Conservation (phyloP, 441 rosid species). For the Isatis lusitanica region DNA sequence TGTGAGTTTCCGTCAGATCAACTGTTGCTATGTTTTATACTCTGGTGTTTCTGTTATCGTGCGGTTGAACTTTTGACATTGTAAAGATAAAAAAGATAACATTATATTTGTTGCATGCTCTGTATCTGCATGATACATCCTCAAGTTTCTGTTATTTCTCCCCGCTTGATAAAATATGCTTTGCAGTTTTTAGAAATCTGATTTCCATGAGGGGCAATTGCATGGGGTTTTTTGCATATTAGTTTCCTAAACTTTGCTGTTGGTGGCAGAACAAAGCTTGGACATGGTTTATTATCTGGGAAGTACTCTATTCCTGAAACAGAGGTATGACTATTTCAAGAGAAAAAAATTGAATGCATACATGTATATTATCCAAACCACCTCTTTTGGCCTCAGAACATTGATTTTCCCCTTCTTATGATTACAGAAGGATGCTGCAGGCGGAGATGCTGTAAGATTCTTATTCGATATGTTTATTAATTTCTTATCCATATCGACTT, state of each 20-base stretch:
- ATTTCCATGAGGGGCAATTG: constrained; percentile 7
- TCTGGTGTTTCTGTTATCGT: constrained; percentile 12
- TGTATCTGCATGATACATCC: constrained; percentile 15
- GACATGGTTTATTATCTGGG: constrained; percentile 92
- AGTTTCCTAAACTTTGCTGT: constrained; percentile 21
- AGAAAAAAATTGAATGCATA: not conserved
- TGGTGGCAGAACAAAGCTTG: constrained; percentile 84
- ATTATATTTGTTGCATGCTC: not conserved
- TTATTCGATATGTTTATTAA: constrained; percentile 21
- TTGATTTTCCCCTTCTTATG: constrained; percentile 15
- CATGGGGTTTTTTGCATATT: constrained; percentile 12
- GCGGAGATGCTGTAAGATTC: constrained; percentile 56
- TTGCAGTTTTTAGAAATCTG: not conserved
- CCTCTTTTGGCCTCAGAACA: constrained; percentile 16
- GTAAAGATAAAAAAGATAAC: not conserved
- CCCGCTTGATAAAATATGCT: not conserved
- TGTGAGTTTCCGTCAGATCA: constrained; percentile 57
- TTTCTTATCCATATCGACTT: not conserved
- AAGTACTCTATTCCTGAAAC: constrained; percentile 73
- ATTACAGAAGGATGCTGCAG: constrained; percentile 32
- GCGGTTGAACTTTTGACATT: constrained; percentile 7
- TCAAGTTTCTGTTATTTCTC: constrained; percentile 10
- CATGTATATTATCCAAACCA: constrained; percentile 18
- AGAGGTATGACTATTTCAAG: constrained; percentile 53
- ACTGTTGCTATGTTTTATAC: constrained; percentile 18